Base-by-base conservation (phyloP, 2,329 filamentous ascomycete species). In the Metarhizium brunneum region DNA sequence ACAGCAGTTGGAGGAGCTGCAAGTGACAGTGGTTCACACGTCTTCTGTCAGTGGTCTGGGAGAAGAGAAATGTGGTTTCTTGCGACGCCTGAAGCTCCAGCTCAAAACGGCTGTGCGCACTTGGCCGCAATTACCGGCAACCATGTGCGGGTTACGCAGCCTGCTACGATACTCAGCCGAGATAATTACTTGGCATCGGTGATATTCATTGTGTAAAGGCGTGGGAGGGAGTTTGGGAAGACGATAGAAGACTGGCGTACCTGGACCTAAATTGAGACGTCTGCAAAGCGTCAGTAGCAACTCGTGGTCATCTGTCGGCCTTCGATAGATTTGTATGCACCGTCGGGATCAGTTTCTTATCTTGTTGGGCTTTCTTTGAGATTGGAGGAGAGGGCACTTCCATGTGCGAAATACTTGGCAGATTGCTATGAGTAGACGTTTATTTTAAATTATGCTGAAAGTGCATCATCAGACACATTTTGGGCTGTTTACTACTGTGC, bases 361-460 rank as follows among this genome's bases (percentile, higher is more conserved):
- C 36, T 50, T 30, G 53, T 7, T 35, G 53, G 25, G 32, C 45
- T 42, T n/a, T 30, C 45, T 42, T n/a, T 30, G 53, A 42, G 32
- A 29, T 20, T 18, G 29, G 32, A 36, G 55, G 42, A 52, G 50
- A 35, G 51, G 43, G 47, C 54, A 58, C 47, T 47, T 48, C 47
- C 47, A 18, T 54, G 47, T 47, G 29, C 43, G 48, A 47, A 54
- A 57, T 55, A 36, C 57, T 53, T 60, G 57, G 59, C 59, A 60
- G 59, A 57, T 55, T 60, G 56, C 58, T 61, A 58, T 47, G 56
- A 59, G 50, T 55, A 59, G 36, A 52, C 20, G 16, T 56, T 56
- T 50, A 30, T 54, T 56, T 56, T 43, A 43, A 25, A 20, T 29
- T 29, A 47, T 25, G 25, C 25, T 48, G 45, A 11, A 30, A 14